These are phyloP conservation scores for Eucalyptus fibrosa DNA, from an alignment of 345 rosid genomes.

Conservation along the genomic window DNA sequence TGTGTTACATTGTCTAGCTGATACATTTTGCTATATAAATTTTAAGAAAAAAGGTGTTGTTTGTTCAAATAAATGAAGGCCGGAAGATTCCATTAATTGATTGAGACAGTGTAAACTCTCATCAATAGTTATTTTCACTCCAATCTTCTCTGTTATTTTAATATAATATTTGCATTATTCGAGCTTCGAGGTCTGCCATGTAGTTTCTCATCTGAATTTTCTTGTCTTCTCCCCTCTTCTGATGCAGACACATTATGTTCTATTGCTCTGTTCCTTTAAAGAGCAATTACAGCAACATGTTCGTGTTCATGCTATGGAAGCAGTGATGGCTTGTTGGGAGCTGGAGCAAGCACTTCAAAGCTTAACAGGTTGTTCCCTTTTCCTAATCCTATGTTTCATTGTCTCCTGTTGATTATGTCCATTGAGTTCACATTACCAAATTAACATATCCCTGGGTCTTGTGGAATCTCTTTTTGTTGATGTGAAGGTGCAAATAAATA, in stretches of 20 bases:
- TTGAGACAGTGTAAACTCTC: neutral
- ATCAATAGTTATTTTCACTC: neutral
- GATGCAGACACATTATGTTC: constrained; percentile 78
- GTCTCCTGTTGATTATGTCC: neutral
- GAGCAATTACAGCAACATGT: constrained; percentile 98
- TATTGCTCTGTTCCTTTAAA: constrained; percentile 85
- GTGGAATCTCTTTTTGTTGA: neutral
- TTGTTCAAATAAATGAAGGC: neutral
- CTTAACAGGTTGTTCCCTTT: constrained; percentile 51
- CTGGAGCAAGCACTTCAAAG: constrained; percentile 94
- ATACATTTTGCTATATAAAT: neutral
- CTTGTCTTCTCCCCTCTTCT: neutral
- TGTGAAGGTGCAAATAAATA: neutral
- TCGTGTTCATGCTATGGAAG: constrained; percentile 99
- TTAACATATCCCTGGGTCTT: neutral
- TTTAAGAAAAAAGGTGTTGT: neutral
- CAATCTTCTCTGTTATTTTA: neutral
- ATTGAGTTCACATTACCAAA: neutral
- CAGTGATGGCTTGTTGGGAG: constrained; percentile 99
- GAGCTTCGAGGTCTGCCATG: neutral
- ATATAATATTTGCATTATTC: neutral
- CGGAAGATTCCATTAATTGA: neutral
- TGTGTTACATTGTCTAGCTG: neutral
- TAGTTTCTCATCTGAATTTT: neutral
- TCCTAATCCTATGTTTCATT: neutral